phyloP scores from a whole-genome alignment of 2,329 filamentous ascomycete species.

The Cladobotryum mycophilum region DNA sequence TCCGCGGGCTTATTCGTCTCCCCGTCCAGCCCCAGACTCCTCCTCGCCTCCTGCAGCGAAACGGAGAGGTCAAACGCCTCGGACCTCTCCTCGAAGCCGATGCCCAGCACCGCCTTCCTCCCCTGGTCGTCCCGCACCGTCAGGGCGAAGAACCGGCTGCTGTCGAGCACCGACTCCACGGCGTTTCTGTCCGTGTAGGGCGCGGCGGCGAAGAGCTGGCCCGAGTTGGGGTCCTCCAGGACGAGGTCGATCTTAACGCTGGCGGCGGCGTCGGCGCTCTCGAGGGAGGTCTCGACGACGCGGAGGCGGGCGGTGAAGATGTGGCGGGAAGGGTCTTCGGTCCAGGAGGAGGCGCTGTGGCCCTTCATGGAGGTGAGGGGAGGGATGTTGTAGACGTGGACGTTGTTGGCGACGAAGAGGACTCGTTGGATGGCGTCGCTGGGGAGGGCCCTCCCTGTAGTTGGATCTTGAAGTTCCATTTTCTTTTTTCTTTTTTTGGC shows the following conservation, averaged over 20 bases:
- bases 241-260: constrained; percentile 67
- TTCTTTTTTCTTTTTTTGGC: too few species aligned
- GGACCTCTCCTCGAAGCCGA: constrained; percentile 81
- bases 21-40: constrained; percentile 57
- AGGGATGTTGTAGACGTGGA: constrained; percentile 85
- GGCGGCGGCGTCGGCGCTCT: constrained; percentile 35
- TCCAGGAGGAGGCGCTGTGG: constrained; percentile 74
- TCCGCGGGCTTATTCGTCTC: constrained; percentile 26
- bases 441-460: constrained; percentile 62
- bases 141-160: constrained; percentile 77
- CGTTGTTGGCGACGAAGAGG: constrained; percentile 66
- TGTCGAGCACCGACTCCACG: constrained; percentile 75
- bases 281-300: constrained; percentile 66
- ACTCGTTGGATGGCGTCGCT: constrained; percentile 76
- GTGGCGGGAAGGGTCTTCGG: constrained; percentile 59
- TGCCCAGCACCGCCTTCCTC: constrained; percentile 71
- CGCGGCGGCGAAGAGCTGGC: constrained; percentile 75
- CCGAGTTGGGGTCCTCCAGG: constrained; percentile 67
- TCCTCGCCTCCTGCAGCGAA: constrained; percentile 69
- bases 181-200: constrained; percentile 62
- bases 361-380: constrained; percentile 72
- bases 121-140: constrained; percentile 70
- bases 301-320: constrained; percentile 84
- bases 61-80: constrained; percentile 85
- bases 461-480: constrained; percentile 64